Base-by-base conservation (phyloP, 441 rosid genomes). In the Bruguiera hainesii region DNA sequence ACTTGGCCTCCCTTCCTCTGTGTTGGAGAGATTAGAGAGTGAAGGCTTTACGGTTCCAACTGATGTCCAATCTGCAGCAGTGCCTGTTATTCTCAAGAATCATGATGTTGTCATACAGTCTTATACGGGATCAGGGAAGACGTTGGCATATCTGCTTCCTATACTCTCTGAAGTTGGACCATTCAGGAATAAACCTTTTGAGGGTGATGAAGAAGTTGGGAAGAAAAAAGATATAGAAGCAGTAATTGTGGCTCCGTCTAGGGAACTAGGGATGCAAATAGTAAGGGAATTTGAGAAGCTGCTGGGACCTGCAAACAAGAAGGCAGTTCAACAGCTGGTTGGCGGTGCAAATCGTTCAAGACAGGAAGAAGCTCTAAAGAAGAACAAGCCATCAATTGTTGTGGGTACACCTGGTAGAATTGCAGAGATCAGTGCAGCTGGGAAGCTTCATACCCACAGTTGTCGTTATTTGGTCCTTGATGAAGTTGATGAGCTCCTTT, bases 351-450 rank as follows among this genome's bases (percentile, higher is more conserved):
- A 93, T 76, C 83, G 89, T 68, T 81, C 88, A 74, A 83, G 98
- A 80, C 98, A 93, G 82, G 97, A 93, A 83, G 98, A 93, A 75
- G 95, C 92, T 21, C 89, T 93, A 18, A 91, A 84, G 88, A 93
- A 93, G 76, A 91, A 91, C 65, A 91, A 91, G 69, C 98, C 96
- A 0, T 78, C 83, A 25, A 93, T 93, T 66, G 85, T 93, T 60
- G 95, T 91, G 19, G 98, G 96, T 56, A 91, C 96, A 18, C 98
- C 98, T 9, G 97, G 98, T 25, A 83, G 97, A 68, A 85, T 90
- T 69, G 93, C 97, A 3, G 94, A 89, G 82, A 91, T 93, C 62
- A 91, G 98, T 75, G 91, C 93, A 26, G 75, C 95, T 10, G 98
- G 97, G 65, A 91, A 84, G 73, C 90, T 94, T 76, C 96, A 82